These are phyloP conservation scores for Colletotrichum paranaense DNA, from an alignment of 2,329 filamentous ascomycete species.

Conservation along the genomic window DNA sequence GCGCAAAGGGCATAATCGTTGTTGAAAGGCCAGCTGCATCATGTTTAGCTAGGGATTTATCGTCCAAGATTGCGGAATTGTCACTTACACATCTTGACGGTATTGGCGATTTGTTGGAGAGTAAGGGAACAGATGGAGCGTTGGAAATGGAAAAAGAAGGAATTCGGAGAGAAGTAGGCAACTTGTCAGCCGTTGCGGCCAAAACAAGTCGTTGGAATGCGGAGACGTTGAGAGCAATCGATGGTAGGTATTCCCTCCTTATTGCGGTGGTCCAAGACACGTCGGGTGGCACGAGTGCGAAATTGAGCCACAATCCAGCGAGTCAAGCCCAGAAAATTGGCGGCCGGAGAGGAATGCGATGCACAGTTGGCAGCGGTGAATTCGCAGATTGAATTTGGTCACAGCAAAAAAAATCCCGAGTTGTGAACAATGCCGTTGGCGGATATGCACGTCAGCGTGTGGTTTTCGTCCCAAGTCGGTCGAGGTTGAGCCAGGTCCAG, in stretches of 20 bases:
- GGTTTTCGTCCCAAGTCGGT: conserved; percentile 26
- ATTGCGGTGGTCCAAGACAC: background rate
- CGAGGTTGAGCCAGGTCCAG: conserved; percentile 18
- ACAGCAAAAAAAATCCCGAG: background rate
- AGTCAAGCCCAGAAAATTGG: conserved; percentile 7
- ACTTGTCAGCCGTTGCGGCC: background rate
- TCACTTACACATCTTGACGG: conserved; percentile 34
- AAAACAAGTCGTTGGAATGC: conserved; percentile 31
- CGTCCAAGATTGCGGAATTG: no score
- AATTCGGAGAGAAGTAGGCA: conserved; percentile 2
- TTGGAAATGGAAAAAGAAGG: background rate
- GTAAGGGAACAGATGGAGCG: background rate
- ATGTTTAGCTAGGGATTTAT: background rate
- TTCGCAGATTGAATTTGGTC: background rate
- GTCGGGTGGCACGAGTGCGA: conserved; percentile 2
- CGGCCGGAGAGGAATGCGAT: background rate
- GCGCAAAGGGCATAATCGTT: conserved; percentile 66
- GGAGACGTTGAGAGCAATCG: conserved; percentile 22
- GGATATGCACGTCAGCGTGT: background rate
- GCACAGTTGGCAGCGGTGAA: background rate
- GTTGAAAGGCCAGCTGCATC: conserved; percentile 45
- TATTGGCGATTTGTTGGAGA: background rate
- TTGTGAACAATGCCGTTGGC: background rate
- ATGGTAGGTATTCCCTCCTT: conserved; percentile 18
- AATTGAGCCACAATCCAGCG: conserved; percentile 29